These are phyloP conservation scores for Orbilia brochopaga DNA, from an alignment of 2,329 filamentous ascomycete species.

Conservation along the genomic window DNA sequence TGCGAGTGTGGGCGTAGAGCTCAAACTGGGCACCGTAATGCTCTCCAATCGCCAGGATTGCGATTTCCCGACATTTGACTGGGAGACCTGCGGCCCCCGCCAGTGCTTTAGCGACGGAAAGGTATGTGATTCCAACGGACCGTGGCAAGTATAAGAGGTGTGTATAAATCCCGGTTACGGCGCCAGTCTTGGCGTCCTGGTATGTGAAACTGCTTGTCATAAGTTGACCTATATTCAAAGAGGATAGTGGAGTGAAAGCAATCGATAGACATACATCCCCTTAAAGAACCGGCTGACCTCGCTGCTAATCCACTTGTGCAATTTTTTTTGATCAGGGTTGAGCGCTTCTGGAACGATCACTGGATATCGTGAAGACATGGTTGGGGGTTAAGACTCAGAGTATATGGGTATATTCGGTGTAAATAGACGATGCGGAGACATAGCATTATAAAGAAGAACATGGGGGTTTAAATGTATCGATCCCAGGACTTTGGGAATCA, in stretches of 20 bases:
- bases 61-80: constrained; percentile 15
- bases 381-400: neutral
- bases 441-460: too few species aligned
- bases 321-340: neutral
- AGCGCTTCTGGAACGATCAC: neutral
- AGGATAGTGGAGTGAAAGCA: neutral
- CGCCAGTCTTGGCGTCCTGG: too few species aligned
- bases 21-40: constrained; percentile 14
- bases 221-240: too few species aligned
- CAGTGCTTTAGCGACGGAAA: neutral
- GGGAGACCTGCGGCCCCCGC: neutral
- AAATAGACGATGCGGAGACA: too few species aligned
- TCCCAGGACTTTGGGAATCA: too few species aligned
- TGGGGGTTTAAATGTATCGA: too few species aligned
- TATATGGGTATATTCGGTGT: neutral
- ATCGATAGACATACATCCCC: neutral
- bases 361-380: neutral
- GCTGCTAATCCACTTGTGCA: neutral
- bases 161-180: neutral
- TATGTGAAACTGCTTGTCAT: too few species aligned
- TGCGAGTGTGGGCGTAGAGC: constrained; percentile 19
- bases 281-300: neutral
- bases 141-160: constrained; percentile 28
- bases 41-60: constrained; percentile 15
- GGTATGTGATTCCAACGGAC: neutral